These are phyloP conservation scores for Posidonia oceanica DNA, from an alignment of 116 monocot species.

Conservation along the genomic window DNA sequence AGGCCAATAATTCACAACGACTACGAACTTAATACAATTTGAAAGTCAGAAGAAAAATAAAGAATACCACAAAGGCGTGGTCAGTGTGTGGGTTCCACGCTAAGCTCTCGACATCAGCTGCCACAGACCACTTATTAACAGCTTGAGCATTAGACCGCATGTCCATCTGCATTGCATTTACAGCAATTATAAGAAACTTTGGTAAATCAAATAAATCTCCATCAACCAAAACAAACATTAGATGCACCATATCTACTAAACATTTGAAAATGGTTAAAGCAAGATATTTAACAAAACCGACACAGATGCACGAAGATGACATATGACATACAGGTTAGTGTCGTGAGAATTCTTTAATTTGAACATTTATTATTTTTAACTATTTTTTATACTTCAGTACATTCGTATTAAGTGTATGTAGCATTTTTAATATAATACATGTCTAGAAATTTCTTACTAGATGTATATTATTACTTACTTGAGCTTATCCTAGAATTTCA, in stretches of 20 bases:
- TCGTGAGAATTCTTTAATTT: too few species aligned
- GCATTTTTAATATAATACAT: too few species aligned
- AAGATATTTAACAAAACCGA: too few species aligned
- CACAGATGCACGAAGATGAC: too few species aligned
- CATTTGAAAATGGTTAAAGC: too few species aligned
- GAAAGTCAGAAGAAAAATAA: not conserved
- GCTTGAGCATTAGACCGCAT: conserved; percentile 27
- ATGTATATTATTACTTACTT: too few species aligned
- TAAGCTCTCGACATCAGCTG: conserved; percentile 79
- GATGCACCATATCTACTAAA: not conserved
- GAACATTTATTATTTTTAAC: too few species aligned
- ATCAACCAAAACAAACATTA: not conserved
- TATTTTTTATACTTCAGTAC: too few species aligned
- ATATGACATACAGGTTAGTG: too few species aligned
- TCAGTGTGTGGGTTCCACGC: conserved; percentile 82
- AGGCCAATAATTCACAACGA: not conserved
- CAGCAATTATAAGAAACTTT: not conserved
- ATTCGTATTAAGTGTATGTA: too few species aligned
- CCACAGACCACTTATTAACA: conserved; percentile 46
- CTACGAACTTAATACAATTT: not conserved
- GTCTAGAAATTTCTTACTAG: too few species aligned
- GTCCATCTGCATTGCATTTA: conserved; percentile 47
- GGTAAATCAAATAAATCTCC: not conserved
- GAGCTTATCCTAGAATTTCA: too few species aligned
- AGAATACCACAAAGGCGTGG: conserved; percentile 61